phyloP scores from a whole-genome alignment of 2,329 filamentous ascomycete genomes.

The Penicillium griseofulvum region DNA sequence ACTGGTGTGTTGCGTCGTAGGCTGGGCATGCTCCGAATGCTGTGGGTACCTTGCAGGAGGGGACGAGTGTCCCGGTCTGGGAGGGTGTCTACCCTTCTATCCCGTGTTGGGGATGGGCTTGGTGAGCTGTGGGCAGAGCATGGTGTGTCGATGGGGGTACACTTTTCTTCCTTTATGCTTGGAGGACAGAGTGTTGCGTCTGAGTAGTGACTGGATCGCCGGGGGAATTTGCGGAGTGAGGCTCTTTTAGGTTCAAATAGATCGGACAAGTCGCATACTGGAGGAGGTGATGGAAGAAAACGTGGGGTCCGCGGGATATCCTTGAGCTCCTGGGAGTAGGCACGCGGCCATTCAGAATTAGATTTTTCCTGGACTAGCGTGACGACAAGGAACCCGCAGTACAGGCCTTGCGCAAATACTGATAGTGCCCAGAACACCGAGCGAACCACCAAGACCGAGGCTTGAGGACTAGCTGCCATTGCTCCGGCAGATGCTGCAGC shows the following conservation, averaged over 20 bases:
- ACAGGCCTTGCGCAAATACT: conserved; percentile 31
- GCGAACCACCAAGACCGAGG: conserved; percentile 33
- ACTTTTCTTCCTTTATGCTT: conserved; percentile 22
- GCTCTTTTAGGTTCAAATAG: conserved; percentile 23
- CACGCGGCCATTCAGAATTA: conserved; percentile 22
- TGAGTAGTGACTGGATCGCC: conserved; percentile 32
- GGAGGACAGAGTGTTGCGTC: conserved; percentile 29
- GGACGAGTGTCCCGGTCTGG: conserved; percentile 11
- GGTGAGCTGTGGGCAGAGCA: conserved; percentile 15
- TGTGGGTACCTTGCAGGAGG: conserved; percentile 13
- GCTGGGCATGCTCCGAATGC: conserved; percentile 23
- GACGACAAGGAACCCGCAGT: conserved; percentile 30
- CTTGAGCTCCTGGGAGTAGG: conserved; percentile 27
- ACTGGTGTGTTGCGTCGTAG: conserved; percentile 17
- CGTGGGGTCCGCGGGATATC: conserved; percentile 14
- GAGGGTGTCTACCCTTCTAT: conserved; percentile 5
- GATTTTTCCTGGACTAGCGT: conserved; percentile 11
- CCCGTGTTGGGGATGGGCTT: conserved; percentile 8
- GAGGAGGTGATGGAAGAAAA: conserved; percentile 10
- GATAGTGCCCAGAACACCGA: conserved; percentile 38
- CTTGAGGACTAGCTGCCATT: conserved; percentile 22
- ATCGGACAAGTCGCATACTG: conserved; percentile 15
- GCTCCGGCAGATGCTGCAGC: conserved; percentile 28
- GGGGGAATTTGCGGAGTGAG: conserved; percentile 27
- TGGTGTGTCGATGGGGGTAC: conserved; percentile 23